Evolutionary conservation across 2,329 filamentous ascomycete genomes (phyloP).

Genomic region (Phoma sp.): DNA sequence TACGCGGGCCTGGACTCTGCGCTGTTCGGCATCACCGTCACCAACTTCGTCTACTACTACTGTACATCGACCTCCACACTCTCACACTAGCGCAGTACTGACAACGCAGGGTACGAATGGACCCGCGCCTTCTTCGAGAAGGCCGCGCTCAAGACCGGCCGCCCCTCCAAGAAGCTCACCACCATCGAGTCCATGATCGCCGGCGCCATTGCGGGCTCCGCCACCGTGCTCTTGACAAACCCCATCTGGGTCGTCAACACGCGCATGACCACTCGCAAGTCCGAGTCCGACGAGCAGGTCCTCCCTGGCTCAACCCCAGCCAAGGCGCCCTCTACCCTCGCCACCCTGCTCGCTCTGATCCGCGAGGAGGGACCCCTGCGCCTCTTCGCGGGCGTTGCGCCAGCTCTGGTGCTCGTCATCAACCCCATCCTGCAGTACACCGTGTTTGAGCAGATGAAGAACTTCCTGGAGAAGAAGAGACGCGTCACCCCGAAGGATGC

Average conservation of each 20-base stretch:
- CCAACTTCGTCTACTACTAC: constrained; percentile 99
- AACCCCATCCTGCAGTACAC: constrained; percentile 99
- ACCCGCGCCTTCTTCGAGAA: constrained; percentile 84
- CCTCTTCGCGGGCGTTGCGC: constrained; percentile 90
- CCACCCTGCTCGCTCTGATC: constrained; percentile 81
- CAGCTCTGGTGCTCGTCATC: constrained; percentile 91
- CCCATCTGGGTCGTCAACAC: constrained; percentile 99
- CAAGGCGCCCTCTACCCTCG: constrained; percentile 75
- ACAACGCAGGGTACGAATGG: constrained; percentile 84
- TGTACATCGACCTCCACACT: constrained; percentile 59
- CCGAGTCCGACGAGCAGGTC: constrained; percentile 54
- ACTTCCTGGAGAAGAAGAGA: constrained; percentile 76
- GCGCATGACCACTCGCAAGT: constrained; percentile 90
- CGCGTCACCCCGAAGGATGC: constrained; percentile 85
- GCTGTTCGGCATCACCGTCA: constrained; percentile 96
- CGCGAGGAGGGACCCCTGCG: constrained; percentile 83
- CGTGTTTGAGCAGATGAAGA: constrained; percentile 98
- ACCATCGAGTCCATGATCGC: constrained; percentile 95
- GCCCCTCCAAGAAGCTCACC: constrained; percentile 81
- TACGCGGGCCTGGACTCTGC: constrained; percentile 94
- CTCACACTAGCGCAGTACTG: constrained; percentile 3
- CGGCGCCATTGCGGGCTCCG: constrained; percentile 89
- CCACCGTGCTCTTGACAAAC: constrained; percentile 95
- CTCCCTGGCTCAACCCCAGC: constrained; percentile 53
- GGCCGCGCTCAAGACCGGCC: constrained; percentile 75